Percentiles rank a stretch among this genome's conserved stretches.
These are phyloP conservation scores for Aspergillus melleus DNA, from an alignment of 2,329 filamentous ascomycete species.

Conservation along the genomic window DNA sequence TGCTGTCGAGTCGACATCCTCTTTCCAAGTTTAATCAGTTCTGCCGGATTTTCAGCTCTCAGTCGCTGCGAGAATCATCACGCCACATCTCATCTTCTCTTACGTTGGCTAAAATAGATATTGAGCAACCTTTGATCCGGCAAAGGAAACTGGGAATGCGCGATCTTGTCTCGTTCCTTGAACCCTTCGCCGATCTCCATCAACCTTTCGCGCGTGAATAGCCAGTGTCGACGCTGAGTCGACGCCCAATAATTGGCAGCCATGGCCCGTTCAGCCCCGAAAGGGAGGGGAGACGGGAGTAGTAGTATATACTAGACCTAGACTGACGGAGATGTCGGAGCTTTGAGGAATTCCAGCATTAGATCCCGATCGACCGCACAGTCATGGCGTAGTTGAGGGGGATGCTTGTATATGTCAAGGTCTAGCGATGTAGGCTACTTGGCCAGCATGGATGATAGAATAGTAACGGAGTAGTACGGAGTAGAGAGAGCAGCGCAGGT, in stretches of 20 bases:
- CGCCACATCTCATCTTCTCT: slow-evolving; percentile 30
- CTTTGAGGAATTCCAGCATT: background rate
- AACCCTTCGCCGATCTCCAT: slow-evolving; percentile 72
- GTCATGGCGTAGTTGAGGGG: slow-evolving; percentile 3
- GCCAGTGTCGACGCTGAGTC: slow-evolving; percentile 86
- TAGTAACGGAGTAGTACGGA: too few species aligned
- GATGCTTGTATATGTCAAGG: too few species aligned
- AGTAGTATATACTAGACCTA: background rate
- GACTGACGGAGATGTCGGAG: background rate
- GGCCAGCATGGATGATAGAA: too few species aligned
- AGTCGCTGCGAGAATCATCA: background rate
- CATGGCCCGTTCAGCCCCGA: slow-evolving; percentile 54
- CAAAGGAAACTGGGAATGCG: slow-evolving; percentile 77
- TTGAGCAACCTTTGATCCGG: slow-evolving; percentile 79
- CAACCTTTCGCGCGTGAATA: slow-evolving; percentile 80
- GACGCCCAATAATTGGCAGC: slow-evolving; percentile 97
- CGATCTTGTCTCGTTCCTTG: slow-evolving; percentile 70
- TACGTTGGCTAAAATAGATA: slow-evolving; percentile 91
- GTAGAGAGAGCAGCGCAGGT: too few species aligned
- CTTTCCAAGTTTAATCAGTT: slow-evolving; percentile 79
- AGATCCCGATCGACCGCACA: slow-evolving; percentile 4
- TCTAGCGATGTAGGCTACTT: too few species aligned
- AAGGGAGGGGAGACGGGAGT: background rate
- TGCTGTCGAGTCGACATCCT: slow-evolving; percentile 85
- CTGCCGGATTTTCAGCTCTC: slow-evolving; percentile 44